These are phyloP conservation scores for Delitschia confertaspora DNA, from an alignment of 495 filamentous ascomycete species.

Conservation along the genomic window DNA sequence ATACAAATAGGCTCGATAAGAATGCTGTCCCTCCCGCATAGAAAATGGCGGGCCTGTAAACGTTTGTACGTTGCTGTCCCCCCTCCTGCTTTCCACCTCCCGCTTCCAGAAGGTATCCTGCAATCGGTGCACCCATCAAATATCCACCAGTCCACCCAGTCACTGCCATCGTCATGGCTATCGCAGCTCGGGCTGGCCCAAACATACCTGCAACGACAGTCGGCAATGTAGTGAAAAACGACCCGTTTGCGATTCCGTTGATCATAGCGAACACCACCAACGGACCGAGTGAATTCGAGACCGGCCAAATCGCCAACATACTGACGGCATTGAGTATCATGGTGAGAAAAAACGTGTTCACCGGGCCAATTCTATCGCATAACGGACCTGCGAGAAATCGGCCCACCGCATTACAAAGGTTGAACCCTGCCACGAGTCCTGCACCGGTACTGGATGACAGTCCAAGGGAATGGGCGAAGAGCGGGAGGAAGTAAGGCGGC, in stretches of 20 bases:
- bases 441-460: constrained; percentile 44
- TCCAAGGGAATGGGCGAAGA: constrained; percentile 41
- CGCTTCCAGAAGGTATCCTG: constrained; percentile 48
- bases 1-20: constrained; percentile 7
- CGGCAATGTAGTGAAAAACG: constrained; percentile 52
- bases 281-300: constrained; percentile 44
- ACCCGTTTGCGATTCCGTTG: constrained; percentile 49
- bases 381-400: constrained; percentile 43
- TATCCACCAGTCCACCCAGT: constrained; percentile 46
- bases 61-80: constrained; percentile 28
- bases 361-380: constrained; percentile 44
- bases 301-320: constrained; percentile 50
- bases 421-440: constrained; percentile 48
- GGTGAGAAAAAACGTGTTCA: constrained; percentile 44
- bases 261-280: constrained; percentile 45
- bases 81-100: constrained; percentile 42
- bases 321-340: constrained; percentile 44
- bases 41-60: constrained; percentile 51
- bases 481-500: constrained; percentile 51
- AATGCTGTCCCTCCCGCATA: constrained; percentile 40
- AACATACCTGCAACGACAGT: constrained; percentile 53
- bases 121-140: constrained; percentile 46
- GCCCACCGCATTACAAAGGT: constrained; percentile 45
- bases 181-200: constrained; percentile 44
- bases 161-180: constrained; percentile 54